Percentiles rank a stretch among this genome's conserved stretches.
Evolutionary conservation across 2,329 filamentous ascomycete genomes (phyloP).

Genomic region (Ilyonectria destructans): DNA sequence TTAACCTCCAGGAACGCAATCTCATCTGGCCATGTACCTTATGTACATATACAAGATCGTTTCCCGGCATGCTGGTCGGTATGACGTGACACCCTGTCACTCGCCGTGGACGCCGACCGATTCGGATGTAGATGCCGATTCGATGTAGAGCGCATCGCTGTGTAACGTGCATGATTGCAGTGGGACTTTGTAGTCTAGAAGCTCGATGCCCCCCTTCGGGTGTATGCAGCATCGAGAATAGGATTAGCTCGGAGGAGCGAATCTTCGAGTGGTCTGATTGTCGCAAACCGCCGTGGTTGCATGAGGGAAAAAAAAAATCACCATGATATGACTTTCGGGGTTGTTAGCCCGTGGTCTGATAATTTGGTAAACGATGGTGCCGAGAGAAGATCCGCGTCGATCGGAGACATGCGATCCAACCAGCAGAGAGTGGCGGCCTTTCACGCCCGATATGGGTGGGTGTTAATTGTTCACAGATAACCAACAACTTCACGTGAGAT

Average conservation of each 20-base stretch:
- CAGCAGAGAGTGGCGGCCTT: neutral
- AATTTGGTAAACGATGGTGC: neutral
- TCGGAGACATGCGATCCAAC: neutral
- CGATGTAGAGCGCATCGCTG: neutral
- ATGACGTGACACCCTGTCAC: neutral
- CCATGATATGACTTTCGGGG: constrained; percentile 4
- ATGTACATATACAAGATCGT: neutral
- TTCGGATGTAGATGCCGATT: neutral
- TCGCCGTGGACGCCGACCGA: neutral
- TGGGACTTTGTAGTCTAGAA: neutral
- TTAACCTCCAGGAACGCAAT: neutral
- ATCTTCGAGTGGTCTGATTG: constrained; percentile 2
- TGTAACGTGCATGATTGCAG: neutral
- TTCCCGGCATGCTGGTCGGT: constrained; percentile 6
- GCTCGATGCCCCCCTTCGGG: neutral
- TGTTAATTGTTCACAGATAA: neutral
- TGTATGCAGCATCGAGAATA: neutral
- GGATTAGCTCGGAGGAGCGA: neutral
- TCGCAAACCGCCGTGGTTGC: neutral
- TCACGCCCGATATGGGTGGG: neutral
- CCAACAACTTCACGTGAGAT: neutral
- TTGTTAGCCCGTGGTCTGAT: constrained; percentile 4
- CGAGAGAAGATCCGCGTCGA: neutral
- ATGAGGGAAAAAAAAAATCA: neutral
- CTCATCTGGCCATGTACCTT: neutral